A percentile compares a stretch with the other conserved stretches of the same genome.
Evolutionary conservation across 345 rosid genomes (phyloP).

Genomic region (Cardamine chenopodiifolia): DNA sequence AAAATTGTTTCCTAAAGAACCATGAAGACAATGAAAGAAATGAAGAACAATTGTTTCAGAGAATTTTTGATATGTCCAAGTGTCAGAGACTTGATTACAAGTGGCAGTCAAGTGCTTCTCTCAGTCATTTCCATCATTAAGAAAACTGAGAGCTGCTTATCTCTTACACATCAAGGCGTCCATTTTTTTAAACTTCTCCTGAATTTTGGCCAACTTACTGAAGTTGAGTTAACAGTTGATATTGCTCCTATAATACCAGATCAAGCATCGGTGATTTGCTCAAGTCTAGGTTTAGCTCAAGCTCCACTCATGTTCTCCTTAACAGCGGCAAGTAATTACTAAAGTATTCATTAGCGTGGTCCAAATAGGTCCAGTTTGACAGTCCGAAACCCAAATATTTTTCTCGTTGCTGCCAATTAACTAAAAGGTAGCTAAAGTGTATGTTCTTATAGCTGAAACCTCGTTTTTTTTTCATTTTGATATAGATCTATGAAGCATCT

Average conservation of each 20-base stretch:
- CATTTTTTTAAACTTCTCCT: conserved; percentile 48
- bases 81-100: conserved; percentile 61
- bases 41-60: conserved; percentile 29
- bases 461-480: too few species aligned
- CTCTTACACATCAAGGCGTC: conserved; percentile 59
- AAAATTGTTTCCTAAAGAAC: conserved; percentile 35
- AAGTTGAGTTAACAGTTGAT: conserved; percentile 75
- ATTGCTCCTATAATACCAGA: conserved; percentile 49
- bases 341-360: neutral
- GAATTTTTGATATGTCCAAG: conserved; percentile 61
- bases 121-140: conserved; percentile 65
- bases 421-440: neutral
- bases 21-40: conserved; percentile 42
- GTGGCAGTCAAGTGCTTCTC: conserved; percentile 59
- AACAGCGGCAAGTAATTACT: conserved; percentile 25
- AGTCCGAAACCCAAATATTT: neutral
- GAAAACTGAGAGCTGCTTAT: conserved; percentile 71
- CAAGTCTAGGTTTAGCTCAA: conserved; percentile 39
- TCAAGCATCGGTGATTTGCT: conserved; percentile 50
- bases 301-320: conserved; percentile 33
- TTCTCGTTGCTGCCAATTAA: conserved; percentile 10
- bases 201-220: conserved; percentile 52
- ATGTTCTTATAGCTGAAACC: conserved; percentile 15
- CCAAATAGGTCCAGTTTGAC: neutral
- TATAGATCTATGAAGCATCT: conserved; percentile 52